These are phyloP conservation scores for Dendryphion nanum DNA, from an alignment of 2,329 filamentous ascomycete genomes.

Conservation along the genomic window DNA sequence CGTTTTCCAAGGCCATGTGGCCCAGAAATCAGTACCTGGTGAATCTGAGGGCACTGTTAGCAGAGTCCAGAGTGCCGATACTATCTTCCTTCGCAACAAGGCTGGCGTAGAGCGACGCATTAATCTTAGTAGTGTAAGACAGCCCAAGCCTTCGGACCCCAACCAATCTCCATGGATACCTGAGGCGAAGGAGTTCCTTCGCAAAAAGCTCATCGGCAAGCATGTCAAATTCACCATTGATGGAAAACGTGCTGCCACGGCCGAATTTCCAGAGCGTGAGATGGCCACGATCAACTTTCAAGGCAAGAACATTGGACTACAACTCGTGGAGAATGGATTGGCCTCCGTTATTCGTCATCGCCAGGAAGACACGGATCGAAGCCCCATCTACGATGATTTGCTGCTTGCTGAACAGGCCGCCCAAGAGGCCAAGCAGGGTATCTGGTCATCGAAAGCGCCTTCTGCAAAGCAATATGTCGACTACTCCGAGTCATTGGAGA, in stretches of 20 bases:
- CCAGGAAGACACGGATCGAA: constrained; percentile 90
- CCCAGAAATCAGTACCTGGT: constrained; percentile 59
- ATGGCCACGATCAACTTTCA: constrained; percentile 84
- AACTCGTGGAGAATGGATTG: constrained; percentile 89
- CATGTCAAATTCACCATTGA: constrained; percentile 87
- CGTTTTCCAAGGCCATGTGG: constrained; percentile 77
- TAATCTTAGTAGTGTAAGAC: constrained; percentile 87
- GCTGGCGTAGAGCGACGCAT: constrained; percentile 83
- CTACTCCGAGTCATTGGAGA: constrained; percentile 88
- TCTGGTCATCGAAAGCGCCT: constrained; percentile 89
- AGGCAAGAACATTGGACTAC: constrained; percentile 81
- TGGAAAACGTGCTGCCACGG: constrained; percentile 82
- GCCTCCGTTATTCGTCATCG: constrained; percentile 92
- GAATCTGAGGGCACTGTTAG: constrained; percentile 80
- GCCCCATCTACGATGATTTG: constrained; percentile 89
- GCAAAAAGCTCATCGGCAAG: constrained; percentile 94
- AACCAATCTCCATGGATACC: constrained; percentile 85
- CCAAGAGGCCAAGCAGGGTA: constrained; percentile 85
- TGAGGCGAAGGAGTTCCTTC: constrained; percentile 93
- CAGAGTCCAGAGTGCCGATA: constrained; percentile 85
- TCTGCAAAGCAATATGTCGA: constrained; percentile 82
- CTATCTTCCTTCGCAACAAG: constrained; percentile 82
- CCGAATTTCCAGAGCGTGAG: constrained; percentile 91
- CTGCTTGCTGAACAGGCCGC: constrained; percentile 76
- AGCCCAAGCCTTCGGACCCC: constrained; percentile 84